Percentiles rank a stretch among this genome's conserved stretches.
Conservation (phyloP, 495 filamentous ascomycete genomes). For the Neurospora africana region DNA sequence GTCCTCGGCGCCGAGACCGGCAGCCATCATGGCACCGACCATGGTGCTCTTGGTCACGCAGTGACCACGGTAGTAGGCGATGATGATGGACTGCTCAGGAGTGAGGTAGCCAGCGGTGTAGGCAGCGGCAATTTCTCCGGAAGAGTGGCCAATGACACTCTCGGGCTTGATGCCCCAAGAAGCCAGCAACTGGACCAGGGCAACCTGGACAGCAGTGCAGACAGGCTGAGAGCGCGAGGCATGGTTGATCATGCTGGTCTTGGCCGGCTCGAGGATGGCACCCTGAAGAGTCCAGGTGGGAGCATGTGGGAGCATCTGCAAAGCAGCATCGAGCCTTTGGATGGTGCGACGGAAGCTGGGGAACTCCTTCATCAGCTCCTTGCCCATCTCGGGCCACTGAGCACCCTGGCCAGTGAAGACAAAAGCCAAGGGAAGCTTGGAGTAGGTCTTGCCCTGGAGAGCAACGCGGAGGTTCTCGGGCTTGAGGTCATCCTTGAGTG, state of each 20-base stretch:
- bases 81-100: slow-evolving; percentile 32
- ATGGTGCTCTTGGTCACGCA: slow-evolving; percentile 12
- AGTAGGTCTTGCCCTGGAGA: not conserved
- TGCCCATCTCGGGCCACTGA: slow-evolving; percentile 41
- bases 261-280: slow-evolving; percentile 9
- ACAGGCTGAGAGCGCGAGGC: slow-evolving; percentile 31
- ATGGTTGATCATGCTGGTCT: slow-evolving; percentile 23
- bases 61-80: slow-evolving; percentile 33
- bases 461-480: not conserved
- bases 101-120: slow-evolving; percentile 32
- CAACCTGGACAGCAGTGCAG: slow-evolving; percentile 40
- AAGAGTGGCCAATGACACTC: slow-evolving; percentile 49
- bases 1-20: slow-evolving; percentile 20
- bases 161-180: slow-evolving; percentile 35
- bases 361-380: slow-evolving; percentile 24
- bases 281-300: not conserved
- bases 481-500: slow-evolving; percentile 1
- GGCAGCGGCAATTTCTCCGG: slow-evolving; percentile 46
- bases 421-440: slow-evolving; percentile 14
- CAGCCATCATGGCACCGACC: slow-evolving; percentile 35
- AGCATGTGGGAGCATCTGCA: not conserved
- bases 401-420: slow-evolving; percentile 35
- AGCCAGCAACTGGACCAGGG: slow-evolving; percentile 38
- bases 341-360: slow-evolving; percentile 14
- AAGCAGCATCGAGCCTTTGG: slow-evolving; percentile 7